A percentile compares a stretch with the other conserved stretches of the same genome.
Conservation (phyloP, 2,329 filamentous ascomycete species). For the Daldinia sp. region DNA sequence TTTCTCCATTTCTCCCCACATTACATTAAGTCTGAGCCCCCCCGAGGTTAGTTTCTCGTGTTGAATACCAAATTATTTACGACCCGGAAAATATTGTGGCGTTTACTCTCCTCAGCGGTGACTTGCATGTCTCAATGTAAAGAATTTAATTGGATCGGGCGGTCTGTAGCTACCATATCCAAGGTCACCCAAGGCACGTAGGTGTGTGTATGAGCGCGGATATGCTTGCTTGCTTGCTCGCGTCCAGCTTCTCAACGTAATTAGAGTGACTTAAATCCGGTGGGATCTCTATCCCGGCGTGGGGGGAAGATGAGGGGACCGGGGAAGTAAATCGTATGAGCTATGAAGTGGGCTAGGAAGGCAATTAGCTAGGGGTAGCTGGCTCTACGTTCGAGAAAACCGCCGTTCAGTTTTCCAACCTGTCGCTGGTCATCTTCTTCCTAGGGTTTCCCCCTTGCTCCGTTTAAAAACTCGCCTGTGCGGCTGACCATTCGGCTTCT, state of each 20-base stretch:
- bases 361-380: no score
- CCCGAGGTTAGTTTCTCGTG: not conserved
- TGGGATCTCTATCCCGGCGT: not conserved
- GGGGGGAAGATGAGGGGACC: not conserved
- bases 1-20: not conserved
- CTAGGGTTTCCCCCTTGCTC: slow-evolving; percentile 5
- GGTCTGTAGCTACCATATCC: not conserved
- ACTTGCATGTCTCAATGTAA: not conserved
- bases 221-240: no score
- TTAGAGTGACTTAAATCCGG: not conserved
- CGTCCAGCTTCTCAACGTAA: not conserved
- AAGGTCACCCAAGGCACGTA: not conserved
- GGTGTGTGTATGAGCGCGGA: no score
- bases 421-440: not conserved
- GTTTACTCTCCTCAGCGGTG: not conserved
- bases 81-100: not conserved
- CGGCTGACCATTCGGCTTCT: slow-evolving; percentile 29
- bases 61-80: not conserved
- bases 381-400: not conserved
- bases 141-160: not conserved
- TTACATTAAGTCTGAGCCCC: not conserved
- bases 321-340: not conserved
- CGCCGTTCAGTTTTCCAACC: not conserved
- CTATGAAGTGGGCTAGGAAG: no score
- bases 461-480: slow-evolving; percentile 7